Percentiles rank a stretch among this genome's conserved stretches.
phyloP scores from a whole-genome alignment of 139 green algal genomes.

The Closterium sp. region DNA sequence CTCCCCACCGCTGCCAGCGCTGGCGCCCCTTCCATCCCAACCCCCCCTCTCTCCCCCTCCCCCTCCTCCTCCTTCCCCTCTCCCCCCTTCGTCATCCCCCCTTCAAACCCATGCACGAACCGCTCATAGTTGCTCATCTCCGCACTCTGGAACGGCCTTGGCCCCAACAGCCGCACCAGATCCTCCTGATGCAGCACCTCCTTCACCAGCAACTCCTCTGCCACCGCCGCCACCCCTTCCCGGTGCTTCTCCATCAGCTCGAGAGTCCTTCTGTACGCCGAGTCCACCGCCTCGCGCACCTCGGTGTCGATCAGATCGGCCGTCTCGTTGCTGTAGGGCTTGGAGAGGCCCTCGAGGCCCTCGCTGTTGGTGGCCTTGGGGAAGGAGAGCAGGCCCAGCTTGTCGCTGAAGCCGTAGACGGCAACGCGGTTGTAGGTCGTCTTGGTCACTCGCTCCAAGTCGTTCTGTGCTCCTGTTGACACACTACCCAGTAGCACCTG shows the following conservation, averaged over 20 bases:
- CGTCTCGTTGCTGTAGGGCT: constrained; percentile 94
- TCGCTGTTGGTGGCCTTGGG: constrained; percentile 62
- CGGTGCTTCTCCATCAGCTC: constrained; percentile 81
- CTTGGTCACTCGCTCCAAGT: constrained; percentile 96
- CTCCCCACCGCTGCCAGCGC: background rate
- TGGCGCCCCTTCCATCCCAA: background rate
- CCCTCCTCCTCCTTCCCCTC: constrained; percentile 22
- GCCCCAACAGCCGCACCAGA: constrained; percentile 85
- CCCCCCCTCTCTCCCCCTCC: background rate
- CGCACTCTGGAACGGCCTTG: constrained; percentile 76
- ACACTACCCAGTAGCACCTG: constrained; percentile 93
- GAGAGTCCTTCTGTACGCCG: constrained; percentile 81
- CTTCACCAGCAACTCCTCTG: constrained; percentile 66
- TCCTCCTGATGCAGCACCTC: constrained; percentile 87
- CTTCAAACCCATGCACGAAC: constrained; percentile 60
- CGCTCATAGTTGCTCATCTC: constrained; percentile 97
- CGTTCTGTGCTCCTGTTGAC: constrained; percentile 94
- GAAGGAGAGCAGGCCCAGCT: constrained; percentile 93
- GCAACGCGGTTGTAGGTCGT: constrained; percentile 92
- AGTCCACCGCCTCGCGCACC: constrained; percentile 79
- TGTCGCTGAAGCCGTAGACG: constrained; percentile 95
- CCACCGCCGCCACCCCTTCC: constrained; percentile 79
- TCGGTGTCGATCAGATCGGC: constrained; percentile 94
- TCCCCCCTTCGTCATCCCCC: background rate
- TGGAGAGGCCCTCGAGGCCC: constrained; percentile 82